Evolutionary conservation across 495 filamentous ascomycete species (phyloP), one percentile per base, ranked within the genome.

Genomic region (Neurospora tetrasperma): DNA sequence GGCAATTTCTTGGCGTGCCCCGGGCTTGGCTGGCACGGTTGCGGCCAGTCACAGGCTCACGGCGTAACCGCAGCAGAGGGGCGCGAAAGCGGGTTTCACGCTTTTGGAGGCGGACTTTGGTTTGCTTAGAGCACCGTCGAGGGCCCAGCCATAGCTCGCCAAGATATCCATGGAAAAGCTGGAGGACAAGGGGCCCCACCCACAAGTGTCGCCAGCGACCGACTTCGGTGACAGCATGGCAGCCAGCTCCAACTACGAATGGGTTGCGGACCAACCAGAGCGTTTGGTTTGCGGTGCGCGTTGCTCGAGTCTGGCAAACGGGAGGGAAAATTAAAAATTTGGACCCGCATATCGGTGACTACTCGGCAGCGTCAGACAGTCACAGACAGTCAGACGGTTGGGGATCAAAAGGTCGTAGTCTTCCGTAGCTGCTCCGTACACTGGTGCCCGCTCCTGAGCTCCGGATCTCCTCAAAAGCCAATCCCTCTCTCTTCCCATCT

Each of bases 301-400:
- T 35, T 62, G 54, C 54, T 62, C 2, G 27, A 62, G 74, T 69
- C 74, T 75, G 75, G 72, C 54, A 66, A 46, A 69, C 70, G 73
- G 71, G 42, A 42, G 54, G 70, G 40, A 75, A 78, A 75, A n/a
- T 69, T 72, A 79, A 80, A 80, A 76, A 70, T 69, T 75, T 75
- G 75, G 78, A 75, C 76, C 75, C 76, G 76, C 69, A 72, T 12
- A 75, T 69, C 69, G 76, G 73, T 74, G 66, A 70, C 69, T 71
- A 74, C 54, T 62, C 54, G 54, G 54, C 54, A 20, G 20, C 23
- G 62, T 42, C 69, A 68, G 68, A 59, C 42, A 76, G 54, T 62
- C 54, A 46, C 54, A 73, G 62, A 66, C 40, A 62, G 71, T 43
- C 59, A 74, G 74, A 80, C 76, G 75, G 75, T 77, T 74, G 76